These are phyloP conservation scores for Hemileccinum impolitum DNA, from an alignment of 768 basidiomycete genomes.

Conservation along the genomic window DNA sequence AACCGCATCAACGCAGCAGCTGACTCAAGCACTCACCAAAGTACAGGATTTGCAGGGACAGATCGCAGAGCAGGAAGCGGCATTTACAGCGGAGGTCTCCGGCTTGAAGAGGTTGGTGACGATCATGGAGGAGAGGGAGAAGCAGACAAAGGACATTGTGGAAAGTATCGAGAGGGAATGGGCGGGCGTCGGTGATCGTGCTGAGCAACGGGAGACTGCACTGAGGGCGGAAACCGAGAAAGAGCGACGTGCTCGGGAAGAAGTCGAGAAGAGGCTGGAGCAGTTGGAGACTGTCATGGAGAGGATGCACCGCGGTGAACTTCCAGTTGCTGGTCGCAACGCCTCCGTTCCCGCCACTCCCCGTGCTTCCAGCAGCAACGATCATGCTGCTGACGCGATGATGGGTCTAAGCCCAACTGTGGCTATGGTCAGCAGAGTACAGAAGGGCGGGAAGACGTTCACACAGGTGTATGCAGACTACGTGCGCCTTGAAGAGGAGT, in stretches of 20 bases:
- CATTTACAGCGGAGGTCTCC: slow-evolving; percentile 73
- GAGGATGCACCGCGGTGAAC: slow-evolving; percentile 67
- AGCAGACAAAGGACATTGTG: slow-evolving; percentile 78
- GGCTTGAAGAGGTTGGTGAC: slow-evolving; percentile 71
- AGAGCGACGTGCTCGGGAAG: slow-evolving; percentile 66
- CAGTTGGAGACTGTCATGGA: slow-evolving; percentile 73
- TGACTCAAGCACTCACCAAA: slow-evolving; percentile 72
- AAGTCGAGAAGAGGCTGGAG: slow-evolving; percentile 66
- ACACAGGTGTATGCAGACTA: slow-evolving; percentile 94
- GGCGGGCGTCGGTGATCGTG: slow-evolving; percentile 66
- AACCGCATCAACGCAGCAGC: slow-evolving; percentile 65
- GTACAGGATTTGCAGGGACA: slow-evolving; percentile 73
- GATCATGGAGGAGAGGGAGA: slow-evolving; percentile 86
- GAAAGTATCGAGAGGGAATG: slow-evolving; percentile 82
- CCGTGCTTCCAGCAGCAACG: slow-evolving; percentile 39
- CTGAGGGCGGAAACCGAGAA: slow-evolving; percentile 69
- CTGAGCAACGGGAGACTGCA: slow-evolving; percentile 61
- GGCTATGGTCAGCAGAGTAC: slow-evolving; percentile 76
- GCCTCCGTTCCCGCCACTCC: slow-evolving; percentile 37
- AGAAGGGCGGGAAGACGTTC: slow-evolving; percentile 83
- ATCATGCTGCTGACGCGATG: slow-evolving; percentile 51
- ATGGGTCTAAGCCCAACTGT: slow-evolving; percentile 84
- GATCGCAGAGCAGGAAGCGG: slow-evolving; percentile 81
- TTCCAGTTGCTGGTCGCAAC: slow-evolving; percentile 52
- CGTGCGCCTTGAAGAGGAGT: slow-evolving; percentile 80